Evolutionary conservation across 192 early-diverging fungal species (phyloP).

Genomic region (Entomortierella parvispora): DNA sequence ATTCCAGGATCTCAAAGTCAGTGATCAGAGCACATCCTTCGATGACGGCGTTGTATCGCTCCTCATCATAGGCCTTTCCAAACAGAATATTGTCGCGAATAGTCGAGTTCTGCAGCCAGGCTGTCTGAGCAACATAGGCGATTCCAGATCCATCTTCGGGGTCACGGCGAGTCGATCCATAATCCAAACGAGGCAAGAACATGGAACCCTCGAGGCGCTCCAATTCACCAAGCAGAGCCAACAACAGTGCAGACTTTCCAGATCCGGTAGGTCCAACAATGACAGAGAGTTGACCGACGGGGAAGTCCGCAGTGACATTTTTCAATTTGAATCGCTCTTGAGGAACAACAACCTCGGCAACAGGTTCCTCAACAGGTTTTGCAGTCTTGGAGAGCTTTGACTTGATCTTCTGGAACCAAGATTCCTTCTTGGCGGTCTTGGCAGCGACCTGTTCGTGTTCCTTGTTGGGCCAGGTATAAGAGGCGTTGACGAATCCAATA

Average conservation of each 20-base stretch:
- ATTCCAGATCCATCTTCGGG: constrained; percentile 62
- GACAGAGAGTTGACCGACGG: constrained; percentile 75
- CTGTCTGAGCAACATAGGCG: constrained; percentile 87
- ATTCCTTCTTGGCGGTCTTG: constrained; percentile 14
- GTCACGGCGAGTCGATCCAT: constrained; percentile 17
- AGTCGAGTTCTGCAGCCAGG: constrained; percentile 75
- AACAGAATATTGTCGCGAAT: constrained; percentile 88
- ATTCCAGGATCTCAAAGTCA: constrained; percentile 86
- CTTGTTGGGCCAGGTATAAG: constrained; percentile 70
- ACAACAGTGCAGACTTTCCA: constrained; percentile 86
- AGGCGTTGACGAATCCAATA: constrained; percentile 76
- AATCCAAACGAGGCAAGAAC: constrained; percentile 54
- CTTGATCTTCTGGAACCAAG: constrained; percentile 29
- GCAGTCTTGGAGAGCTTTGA: constrained; percentile 21
- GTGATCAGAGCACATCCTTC: constrained; percentile 86
- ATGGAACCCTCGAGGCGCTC: constrained; percentile 53
- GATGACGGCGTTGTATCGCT: constrained; percentile 84
- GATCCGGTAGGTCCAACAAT: constrained; percentile 88
- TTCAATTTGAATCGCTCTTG: constrained; percentile 63
- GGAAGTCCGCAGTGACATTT: constrained; percentile 75
- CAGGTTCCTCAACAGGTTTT: constrained; percentile 6
- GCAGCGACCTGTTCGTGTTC: constrained; percentile 34
- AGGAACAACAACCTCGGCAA: constrained; percentile 17
- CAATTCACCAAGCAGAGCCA: constrained; percentile 89
- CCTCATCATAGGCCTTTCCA: constrained; percentile 75